Percentiles rank a stretch among this genome's conserved stretches.
Evolutionary conservation across 805 yeast genomes (phyloP).

Genomic region (Scheffersomyces coipomensis): DNA sequence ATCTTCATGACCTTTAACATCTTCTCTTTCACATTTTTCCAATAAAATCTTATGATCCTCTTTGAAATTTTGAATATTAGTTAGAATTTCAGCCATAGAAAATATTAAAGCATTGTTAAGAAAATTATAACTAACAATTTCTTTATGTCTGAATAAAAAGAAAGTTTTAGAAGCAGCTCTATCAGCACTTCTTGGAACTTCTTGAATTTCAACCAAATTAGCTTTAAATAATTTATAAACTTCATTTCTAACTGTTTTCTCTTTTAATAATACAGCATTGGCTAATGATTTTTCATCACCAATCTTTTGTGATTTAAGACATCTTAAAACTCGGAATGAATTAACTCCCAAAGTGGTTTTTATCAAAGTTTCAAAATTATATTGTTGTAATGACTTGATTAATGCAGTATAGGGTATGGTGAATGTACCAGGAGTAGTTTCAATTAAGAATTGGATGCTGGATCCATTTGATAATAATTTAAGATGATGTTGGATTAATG

Average conservation of each 20-base stretch:
- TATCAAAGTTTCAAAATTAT: slow-evolving; percentile 55
- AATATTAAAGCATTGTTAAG: slow-evolving; percentile 44
- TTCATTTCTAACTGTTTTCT: slow-evolving; percentile 70
- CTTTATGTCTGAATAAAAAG: slow-evolving; percentile 72
- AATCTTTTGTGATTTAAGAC: slow-evolving; percentile 65
- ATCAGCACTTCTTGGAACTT: slow-evolving; percentile 88
- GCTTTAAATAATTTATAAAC: slow-evolving; percentile 63
- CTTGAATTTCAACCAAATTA: slow-evolving; percentile 84
- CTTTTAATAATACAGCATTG: slow-evolving; percentile 72
- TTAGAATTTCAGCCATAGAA: slow-evolving; percentile 52
- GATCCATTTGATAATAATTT: slow-evolving; percentile 57
- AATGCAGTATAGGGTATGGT: slow-evolving; percentile 63
- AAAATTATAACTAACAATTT: slow-evolving; percentile 27
- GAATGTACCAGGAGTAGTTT: slow-evolving; percentile 53
- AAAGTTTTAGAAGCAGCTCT: slow-evolving; percentile 88
- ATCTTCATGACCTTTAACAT: slow-evolving; percentile 79
- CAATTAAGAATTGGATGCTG: slow-evolving; percentile 57
- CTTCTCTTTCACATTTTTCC: slow-evolving; percentile 83
- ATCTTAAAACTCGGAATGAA: slow-evolving; percentile 71
- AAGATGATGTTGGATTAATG: slow-evolving; percentile 61
- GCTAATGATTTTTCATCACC: slow-evolving; percentile 85
- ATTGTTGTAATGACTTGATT: slow-evolving; percentile 43
- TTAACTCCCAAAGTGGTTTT: slow-evolving; percentile 63
- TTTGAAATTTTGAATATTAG: slow-evolving; percentile 52
- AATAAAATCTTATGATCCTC: slow-evolving; percentile 63